A percentile compares a stretch with the other conserved stretches of the same genome.
Evolutionary conservation across 495 filamentous ascomycete species (phyloP).

Genomic region (Neurospora sp.): DNA sequence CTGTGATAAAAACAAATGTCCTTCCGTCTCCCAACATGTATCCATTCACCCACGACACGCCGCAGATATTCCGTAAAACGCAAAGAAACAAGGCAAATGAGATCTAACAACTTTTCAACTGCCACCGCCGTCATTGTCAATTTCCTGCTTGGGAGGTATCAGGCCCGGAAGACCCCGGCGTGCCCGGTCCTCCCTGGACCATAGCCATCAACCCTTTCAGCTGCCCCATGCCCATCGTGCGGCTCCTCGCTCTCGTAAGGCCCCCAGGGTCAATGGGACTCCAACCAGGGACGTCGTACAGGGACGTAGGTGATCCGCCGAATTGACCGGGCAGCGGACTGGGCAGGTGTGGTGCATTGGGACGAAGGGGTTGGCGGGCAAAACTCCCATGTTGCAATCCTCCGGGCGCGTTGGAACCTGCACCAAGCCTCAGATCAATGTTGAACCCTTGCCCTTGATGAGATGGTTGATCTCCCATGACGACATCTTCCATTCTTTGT

Average conservation of each 20-base stretch:
- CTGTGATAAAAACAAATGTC: not conserved
- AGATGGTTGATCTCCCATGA: not conserved
- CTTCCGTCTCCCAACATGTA: not conserved
- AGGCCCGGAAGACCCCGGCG: not conserved
- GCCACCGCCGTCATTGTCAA: not conserved
- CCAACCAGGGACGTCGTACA: not conserved
- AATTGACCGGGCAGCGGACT: not conserved
- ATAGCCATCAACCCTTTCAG: not conserved
- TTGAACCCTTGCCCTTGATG: not conserved
- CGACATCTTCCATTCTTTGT: not conserved
- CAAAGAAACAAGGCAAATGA: not conserved
- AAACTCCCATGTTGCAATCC: not conserved
- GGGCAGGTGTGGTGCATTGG: not conserved
- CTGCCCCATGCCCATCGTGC: not conserved
- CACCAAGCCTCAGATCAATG: not conserved
- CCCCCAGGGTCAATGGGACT: not conserved
- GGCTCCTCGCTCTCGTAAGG: not conserved
- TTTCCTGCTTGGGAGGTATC: not conserved
- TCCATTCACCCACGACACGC: not conserved
- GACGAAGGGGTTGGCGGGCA: not conserved
- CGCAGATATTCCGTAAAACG: not conserved
- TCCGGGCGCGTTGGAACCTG: not conserved
- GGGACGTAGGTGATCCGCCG: not conserved
- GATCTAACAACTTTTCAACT: not conserved
- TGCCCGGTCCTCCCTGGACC: not conserved